Evolutionary conservation across 805 yeast genomes (phyloP).

Genomic region (Deakozyma indianensis): DNA sequence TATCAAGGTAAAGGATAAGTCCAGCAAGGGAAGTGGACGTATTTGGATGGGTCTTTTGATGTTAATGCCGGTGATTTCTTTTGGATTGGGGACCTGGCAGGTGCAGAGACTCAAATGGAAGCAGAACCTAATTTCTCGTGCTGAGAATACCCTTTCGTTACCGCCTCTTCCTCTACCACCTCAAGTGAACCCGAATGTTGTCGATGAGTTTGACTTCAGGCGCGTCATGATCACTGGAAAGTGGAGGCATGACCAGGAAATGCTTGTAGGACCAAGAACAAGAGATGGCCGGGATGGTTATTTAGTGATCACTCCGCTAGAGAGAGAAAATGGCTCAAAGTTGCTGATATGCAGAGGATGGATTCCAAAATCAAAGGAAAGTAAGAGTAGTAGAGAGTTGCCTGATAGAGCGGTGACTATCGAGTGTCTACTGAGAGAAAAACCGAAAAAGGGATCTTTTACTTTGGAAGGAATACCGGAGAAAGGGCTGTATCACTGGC

Average conservation of each 20-base stretch:
- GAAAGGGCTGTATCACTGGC: conserved; percentile 57
- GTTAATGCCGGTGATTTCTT: conserved; percentile 78
- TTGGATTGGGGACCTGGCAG: conserved; percentile 90
- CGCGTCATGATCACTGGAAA: conserved; percentile 63
- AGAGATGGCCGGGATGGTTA: conserved; percentile 65
- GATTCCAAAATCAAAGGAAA: conserved; percentile 52
- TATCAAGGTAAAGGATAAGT: conserved; percentile 30
- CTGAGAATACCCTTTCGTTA: conserved; percentile 68
- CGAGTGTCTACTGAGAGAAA: conserved; percentile 58
- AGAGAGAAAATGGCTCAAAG: conserved; percentile 63
- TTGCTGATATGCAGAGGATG: conserved; percentile 85
- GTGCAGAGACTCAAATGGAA: conserved; percentile 78
- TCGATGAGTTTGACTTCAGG: conserved; percentile 68
- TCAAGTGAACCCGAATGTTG: conserved; percentile 39
- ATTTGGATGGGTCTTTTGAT: conserved; percentile 29
- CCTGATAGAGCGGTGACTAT: conserved; percentile 63
- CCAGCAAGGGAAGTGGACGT: conserved; percentile 23
- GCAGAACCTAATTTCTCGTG: conserved; percentile 59
- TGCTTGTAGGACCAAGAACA: conserved; percentile 83
- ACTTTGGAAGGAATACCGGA: conserved; percentile 59
- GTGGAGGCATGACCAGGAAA: conserved; percentile 73
- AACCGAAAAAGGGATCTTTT: conserved; percentile 49
- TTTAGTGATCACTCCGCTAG: conserved; percentile 66
- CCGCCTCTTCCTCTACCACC: conserved; percentile 61
- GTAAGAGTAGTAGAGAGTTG: conserved; percentile 37